Evolutionary conservation across 108 stramenopile genomes (phyloP).

Genomic region (Skeletonema costatum): DNA sequence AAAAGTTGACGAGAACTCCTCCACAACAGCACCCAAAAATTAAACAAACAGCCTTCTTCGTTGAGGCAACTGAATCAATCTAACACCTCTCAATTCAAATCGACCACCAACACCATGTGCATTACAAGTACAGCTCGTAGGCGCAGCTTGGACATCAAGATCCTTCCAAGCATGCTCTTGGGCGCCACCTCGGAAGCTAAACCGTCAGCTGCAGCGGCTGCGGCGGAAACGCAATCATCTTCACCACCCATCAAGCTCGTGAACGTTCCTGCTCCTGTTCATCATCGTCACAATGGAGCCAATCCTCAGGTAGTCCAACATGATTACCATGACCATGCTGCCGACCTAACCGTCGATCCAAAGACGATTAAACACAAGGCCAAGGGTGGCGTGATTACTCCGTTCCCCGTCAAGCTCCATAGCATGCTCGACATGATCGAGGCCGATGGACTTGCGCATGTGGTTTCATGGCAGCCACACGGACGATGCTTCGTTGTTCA

Average conservation of each 20-base stretch:
- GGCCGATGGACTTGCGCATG: conserved; percentile 54
- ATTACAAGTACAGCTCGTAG: conserved; percentile 42
- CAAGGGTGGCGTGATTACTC: conserved; percentile 67
- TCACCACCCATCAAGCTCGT: not conserved
- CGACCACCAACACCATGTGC: conserved; percentile 34
- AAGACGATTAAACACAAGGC: conserved; percentile 48
- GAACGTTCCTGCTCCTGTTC: conserved; percentile 2
- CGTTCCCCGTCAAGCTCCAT: conserved; percentile 80
- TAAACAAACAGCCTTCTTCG: no score
- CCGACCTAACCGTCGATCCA: conserved; percentile 51
- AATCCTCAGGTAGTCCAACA: conserved; percentile 50
- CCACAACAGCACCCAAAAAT: not conserved
- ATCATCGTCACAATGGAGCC: conserved; percentile 3
- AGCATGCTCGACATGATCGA: conserved; percentile 68
- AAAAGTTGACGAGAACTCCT: conserved; percentile 4
- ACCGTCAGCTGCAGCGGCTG: not conserved
- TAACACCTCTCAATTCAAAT: not conserved
- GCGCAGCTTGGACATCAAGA: conserved; percentile 24
- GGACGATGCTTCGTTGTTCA: conserved; percentile 89
- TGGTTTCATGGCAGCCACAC: conserved; percentile 88
- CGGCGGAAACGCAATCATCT: conserved; percentile 4
- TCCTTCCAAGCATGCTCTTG: conserved; percentile 39
- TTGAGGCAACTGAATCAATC: not conserved
- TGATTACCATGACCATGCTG: conserved; percentile 78
- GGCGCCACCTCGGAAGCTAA: not conserved